Conservation (phyloP, 768 basidiomycete genomes). For the Lepiota brunneoincarnata region DNA sequence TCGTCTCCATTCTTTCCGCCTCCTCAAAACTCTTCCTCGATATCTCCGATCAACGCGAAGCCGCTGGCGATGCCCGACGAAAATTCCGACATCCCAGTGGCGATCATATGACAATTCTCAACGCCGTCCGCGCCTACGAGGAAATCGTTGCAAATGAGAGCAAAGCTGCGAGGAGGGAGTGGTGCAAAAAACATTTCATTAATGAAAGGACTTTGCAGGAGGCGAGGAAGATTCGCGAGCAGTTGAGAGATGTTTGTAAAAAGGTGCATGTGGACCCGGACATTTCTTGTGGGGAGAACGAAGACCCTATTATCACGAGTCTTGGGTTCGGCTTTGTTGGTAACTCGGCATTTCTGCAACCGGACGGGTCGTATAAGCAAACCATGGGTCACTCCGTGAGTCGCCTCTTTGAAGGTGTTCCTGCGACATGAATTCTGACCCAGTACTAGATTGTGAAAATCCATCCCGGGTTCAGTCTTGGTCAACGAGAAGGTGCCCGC, state of each 20-base stretch:
- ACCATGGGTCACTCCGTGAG: constrained; percentile 67
- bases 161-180: constrained; percentile 54
- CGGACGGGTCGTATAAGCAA: constrained; percentile 87
- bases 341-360: constrained; percentile 81
- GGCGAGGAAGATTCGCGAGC: constrained; percentile 76
- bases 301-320: constrained; percentile 67
- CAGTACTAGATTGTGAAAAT: constrained; percentile 69
- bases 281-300: constrained; percentile 56
- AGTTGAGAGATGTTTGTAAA: constrained; percentile 67
- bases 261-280: constrained; percentile 60
- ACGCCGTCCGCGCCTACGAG: constrained; percentile 78
- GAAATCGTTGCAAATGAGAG: constrained; percentile 53
- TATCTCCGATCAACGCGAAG: constrained; percentile 69
- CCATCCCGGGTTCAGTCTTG: constrained; percentile 83
- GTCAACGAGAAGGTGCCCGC: constrained; percentile 80
- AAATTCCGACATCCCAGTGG: constrained; percentile 85
- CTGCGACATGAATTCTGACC: background rate
- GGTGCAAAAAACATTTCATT: constrained; percentile 84
- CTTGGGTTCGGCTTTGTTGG: constrained; percentile 75
- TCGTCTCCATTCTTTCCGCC: constrained; percentile 80
- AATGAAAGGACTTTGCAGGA: constrained; percentile 80
- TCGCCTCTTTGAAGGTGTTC: constrained; percentile 4
- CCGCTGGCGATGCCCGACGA: constrained; percentile 61
- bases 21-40: constrained; percentile 84
- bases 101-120: constrained; percentile 89